Conservation (phyloP, 345 rosid species). For the Luvunga scandens region DNA sequence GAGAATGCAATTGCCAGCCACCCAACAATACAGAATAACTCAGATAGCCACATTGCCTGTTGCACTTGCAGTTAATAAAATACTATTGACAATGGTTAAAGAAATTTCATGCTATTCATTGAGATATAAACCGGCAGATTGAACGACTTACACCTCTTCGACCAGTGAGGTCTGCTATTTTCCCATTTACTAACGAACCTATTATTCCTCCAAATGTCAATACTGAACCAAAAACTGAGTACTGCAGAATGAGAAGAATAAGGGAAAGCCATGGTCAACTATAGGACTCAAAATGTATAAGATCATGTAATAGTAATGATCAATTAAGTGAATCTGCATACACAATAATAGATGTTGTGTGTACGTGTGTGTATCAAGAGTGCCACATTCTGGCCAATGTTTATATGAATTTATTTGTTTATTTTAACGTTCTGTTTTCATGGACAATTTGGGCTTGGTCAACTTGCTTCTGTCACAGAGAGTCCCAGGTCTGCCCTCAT, state of each 20-base stretch:
- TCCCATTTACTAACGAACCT: constrained; percentile 3
- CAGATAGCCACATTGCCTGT: constrained; percentile 64
- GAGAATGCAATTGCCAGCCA: constrained; percentile 42
- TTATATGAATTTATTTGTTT: no score
- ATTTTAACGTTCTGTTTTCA: no score
- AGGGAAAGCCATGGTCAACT: no score
- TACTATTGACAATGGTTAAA: no score
- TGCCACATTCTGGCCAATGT: no score
- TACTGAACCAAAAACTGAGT: constrained; percentile 1
- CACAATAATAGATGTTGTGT: no score
- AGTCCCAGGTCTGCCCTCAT: constrained; percentile 57
- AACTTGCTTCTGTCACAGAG: constrained; percentile 5
- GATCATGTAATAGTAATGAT: neutral
- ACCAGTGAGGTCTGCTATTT: constrained; percentile 23
- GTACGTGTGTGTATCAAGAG: no score
- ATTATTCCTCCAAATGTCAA: constrained; percentile 28
- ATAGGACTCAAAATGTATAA: neutral
- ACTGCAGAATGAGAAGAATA: neutral
- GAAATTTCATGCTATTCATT: neutral
- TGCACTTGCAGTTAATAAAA: neutral
- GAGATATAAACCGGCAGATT: neutral
- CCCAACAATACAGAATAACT: constrained; percentile 38
- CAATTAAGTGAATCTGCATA: no score
- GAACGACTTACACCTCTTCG: constrained; percentile 31
- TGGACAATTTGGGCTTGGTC: no score